A percentile compares a stretch with the other conserved stretches of the same genome.
Evolutionary conservation across 2,329 filamentous ascomycete species (phyloP).

Genomic region (Teratosphaeria gauchensis): DNA sequence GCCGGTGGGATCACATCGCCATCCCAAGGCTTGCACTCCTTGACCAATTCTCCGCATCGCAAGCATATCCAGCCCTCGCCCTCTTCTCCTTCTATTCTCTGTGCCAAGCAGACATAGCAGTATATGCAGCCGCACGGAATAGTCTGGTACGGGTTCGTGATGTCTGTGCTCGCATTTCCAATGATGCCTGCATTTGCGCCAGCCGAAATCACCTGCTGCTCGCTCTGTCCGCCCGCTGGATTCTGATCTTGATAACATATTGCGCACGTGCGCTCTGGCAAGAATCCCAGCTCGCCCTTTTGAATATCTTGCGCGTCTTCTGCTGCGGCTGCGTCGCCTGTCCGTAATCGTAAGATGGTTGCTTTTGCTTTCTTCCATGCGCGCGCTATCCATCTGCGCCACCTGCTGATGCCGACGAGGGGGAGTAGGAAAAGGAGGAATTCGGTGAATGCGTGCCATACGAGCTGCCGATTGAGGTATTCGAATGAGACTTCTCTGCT

Average conservation of each 20-base stretch:
- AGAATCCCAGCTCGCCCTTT: conserved; percentile 60
- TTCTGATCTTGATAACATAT: conserved; percentile 97
- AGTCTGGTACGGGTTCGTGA: conserved; percentile 92
- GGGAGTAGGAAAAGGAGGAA: conserved; percentile 97
- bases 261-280: conserved; percentile 88
- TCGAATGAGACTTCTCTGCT: conserved; percentile 92
- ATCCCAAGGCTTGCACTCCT: conserved; percentile 80
- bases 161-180: conserved; percentile 80
- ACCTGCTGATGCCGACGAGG: conserved; percentile 86
- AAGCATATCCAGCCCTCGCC: conserved; percentile 91
- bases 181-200: conserved; percentile 57
- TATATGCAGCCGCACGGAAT: conserved; percentile 86
- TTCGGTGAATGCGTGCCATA: conserved; percentile 99
- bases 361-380: conserved; percentile 75
- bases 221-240: conserved; percentile 50
- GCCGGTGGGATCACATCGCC: conserved; percentile 61
- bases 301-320: conserved; percentile 31
- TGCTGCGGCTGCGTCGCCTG: conserved; percentile 34
- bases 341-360: conserved; percentile 41
- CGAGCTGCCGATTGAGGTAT: conserved; percentile 91
- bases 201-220: conserved; percentile 62
- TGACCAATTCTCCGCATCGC: conserved; percentile 73
- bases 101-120: conserved; percentile 92
- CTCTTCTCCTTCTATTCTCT: conserved; percentile 80
- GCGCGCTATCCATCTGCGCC: conserved; percentile 79